Evolutionary conservation across 2,329 filamentous ascomycete species (phyloP), one percentile per base, ranked within the genome.

Genomic region (Kalmusia sp.): DNA sequence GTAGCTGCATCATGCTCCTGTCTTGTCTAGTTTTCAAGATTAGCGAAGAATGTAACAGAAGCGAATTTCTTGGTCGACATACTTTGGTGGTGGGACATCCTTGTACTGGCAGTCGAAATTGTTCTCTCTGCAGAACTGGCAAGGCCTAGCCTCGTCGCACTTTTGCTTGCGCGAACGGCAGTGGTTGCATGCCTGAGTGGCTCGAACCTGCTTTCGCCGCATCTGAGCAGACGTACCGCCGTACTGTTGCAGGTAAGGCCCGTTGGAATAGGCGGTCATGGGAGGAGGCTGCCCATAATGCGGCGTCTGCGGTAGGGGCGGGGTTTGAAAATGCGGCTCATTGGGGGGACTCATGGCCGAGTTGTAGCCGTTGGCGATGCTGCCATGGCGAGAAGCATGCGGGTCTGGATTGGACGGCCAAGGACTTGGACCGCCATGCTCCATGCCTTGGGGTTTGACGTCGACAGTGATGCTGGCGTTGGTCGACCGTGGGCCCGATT

Each of bases 61-160:
- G n/a, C n/a, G n/a, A n/a, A n/a, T n/a, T n/a, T n/a, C n/a, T n/a
- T n/a, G n/a, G n/a, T n/a, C n/a, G n/a, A 59, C 89, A 72, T 82
- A 96, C 91, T 96, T 93, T 69, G 96, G 95, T 14, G 92, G 92
- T 19, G 92, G 90, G 5, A 95, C 89, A 68, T 97, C 93, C 61
- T 93, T 87, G 74, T 97, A 98, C 73, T 91, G 88, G 78, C 95
- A 99, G 48, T 87, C 83, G 27, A 92, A 82, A 61, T 84, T 87
- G 71, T 96, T 96, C 63, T 98, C 93, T 65, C 89, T 89, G 73
- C 95, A 99, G 65, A 87, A 86, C 49, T 71, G 66, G 53, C 74
- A 77, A 5, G 74, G 74, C 37, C 72, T 63, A 12, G 67, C 64
- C 58, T 77, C 74, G 57, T 76, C 73, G 52, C 74, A 77, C 52